These are phyloP conservation scores for Arxiozyma heterogenica DNA, from an alignment of 1,139 yeast genomes.

Conservation along the genomic window DNA sequence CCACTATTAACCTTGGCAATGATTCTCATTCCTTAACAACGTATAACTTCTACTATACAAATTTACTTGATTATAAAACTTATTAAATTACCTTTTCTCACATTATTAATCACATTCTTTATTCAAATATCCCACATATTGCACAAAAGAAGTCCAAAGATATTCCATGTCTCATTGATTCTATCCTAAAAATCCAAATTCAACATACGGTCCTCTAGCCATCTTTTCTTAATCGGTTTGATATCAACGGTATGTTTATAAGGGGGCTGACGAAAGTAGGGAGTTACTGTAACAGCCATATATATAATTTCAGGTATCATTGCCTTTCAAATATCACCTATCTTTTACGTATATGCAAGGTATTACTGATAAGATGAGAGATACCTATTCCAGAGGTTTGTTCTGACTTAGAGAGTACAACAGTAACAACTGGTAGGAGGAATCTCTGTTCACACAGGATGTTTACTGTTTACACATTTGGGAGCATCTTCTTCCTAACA, in stretches of 20 bases:
- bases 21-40: too few relatives aligned
- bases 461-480: not conserved
- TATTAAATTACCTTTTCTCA: too few relatives aligned
- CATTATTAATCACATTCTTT: not conserved
- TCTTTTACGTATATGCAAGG: not conserved
- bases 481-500: not conserved
- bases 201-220: slow-evolving; percentile 93
- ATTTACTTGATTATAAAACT: too few relatives aligned
- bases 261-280: not conserved
- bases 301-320: too few relatives aligned
- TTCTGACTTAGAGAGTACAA: not conserved
- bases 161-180: not conserved
- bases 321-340: too few relatives aligned
- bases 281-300: too few relatives aligned
- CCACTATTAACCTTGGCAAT: too few relatives aligned
- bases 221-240: slow-evolving; percentile 38
- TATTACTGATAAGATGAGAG: not conserved
- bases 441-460: not conserved
- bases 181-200: not conserved
- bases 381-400: not conserved
- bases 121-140: too few relatives aligned
- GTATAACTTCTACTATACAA: too few relatives aligned
- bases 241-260: not conserved
- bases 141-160: not conserved
- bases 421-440: not conserved